Conservation (phyloP, 1,284 basidiomycete genomes). For the Cutaneotrichosporon sp. region DNA sequence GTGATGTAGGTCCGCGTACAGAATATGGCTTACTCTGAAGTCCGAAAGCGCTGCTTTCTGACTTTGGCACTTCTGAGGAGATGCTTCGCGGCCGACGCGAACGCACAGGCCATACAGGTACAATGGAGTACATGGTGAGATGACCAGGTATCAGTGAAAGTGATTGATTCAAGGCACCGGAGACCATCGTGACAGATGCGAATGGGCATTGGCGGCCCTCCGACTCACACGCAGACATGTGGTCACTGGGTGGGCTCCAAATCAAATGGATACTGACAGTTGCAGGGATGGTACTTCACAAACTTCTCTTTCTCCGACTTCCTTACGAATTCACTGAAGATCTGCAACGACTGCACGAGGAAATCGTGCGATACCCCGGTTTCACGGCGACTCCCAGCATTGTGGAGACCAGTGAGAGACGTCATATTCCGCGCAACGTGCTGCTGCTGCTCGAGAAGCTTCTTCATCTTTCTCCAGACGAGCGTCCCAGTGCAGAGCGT, state of each 20-base stretch:
- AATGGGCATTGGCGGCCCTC: constrained; percentile 64
- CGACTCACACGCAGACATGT: constrained; percentile 66
- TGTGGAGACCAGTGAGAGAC: constrained; percentile 58
- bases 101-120: constrained; percentile 86
- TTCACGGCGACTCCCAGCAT: constrained; percentile 60
- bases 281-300: constrained; percentile 78
- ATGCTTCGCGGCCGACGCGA: constrained; percentile 64
- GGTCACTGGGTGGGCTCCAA: constrained; percentile 51
- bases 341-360: constrained; percentile 60
- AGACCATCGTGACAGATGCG: constrained; percentile 57
- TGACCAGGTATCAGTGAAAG: too few relatives aligned
- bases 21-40: constrained; percentile 20
- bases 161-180: constrained; percentile 57
- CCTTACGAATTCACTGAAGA: constrained; percentile 67
- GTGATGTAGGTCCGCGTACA: constrained; percentile 53
- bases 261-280: background rate
- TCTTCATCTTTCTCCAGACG: constrained; percentile 58
- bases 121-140: constrained; percentile 58
- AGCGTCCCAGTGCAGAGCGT: constrained; percentile 66
- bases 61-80: constrained; percentile 90
- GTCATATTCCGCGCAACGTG: constrained; percentile 64
- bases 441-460: constrained; percentile 68
- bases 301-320: constrained; percentile 78
- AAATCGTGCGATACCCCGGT: constrained; percentile 72
- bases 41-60: constrained; percentile 73